These are phyloP conservation scores for Arachis monticola DNA, from an alignment of 331 rosid genomes.

Conservation along the genomic window DNA sequence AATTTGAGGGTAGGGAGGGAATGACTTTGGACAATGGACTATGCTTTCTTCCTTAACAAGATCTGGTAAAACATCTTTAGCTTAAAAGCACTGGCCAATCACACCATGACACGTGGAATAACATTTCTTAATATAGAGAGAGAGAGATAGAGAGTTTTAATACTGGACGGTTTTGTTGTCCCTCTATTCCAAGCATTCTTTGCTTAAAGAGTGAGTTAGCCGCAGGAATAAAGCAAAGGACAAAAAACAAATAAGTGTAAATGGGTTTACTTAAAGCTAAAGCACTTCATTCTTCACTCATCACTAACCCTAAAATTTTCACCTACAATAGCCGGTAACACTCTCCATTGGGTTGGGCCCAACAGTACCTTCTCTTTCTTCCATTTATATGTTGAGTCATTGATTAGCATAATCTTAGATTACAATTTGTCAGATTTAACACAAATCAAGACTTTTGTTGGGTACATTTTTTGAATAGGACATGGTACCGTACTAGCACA, in stretches of 20 bases:
- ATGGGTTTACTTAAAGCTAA: slow-evolving; percentile 59
- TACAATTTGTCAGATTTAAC: no score
- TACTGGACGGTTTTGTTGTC: slow-evolving; percentile 54
- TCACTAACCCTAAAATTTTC: slow-evolving; percentile 45
- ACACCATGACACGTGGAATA: slow-evolving; percentile 52
- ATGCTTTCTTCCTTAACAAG: slow-evolving; percentile 78
- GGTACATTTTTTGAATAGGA: no score
- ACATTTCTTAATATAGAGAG: slow-evolving; percentile 27
- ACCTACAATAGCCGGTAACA: slow-evolving; percentile 53
- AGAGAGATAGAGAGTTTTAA: slow-evolving; percentile 34
- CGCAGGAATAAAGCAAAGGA: slow-evolving; percentile 78
- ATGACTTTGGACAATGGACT: slow-evolving; percentile 70
- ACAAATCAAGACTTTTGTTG: no score
- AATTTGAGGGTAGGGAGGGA: slow-evolving; percentile 27
- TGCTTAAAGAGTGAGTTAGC: slow-evolving; percentile 81
- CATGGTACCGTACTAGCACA: no score
- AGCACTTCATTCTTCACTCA: slow-evolving; percentile 51
- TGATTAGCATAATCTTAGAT: no score
- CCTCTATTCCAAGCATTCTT: slow-evolving; percentile 81
- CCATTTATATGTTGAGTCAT: slow-evolving; percentile 37
- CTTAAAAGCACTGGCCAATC: slow-evolving; percentile 46
- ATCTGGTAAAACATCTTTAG: slow-evolving; percentile 66
- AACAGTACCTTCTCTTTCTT: background rate
- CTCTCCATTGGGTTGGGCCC: background rate
- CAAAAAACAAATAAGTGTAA: slow-evolving; percentile 27